Percentiles rank a stretch among this genome's conserved stretches.
Conservation (phyloP, 768 basidiomycete species). For the Arthromyces matolae region DNA sequence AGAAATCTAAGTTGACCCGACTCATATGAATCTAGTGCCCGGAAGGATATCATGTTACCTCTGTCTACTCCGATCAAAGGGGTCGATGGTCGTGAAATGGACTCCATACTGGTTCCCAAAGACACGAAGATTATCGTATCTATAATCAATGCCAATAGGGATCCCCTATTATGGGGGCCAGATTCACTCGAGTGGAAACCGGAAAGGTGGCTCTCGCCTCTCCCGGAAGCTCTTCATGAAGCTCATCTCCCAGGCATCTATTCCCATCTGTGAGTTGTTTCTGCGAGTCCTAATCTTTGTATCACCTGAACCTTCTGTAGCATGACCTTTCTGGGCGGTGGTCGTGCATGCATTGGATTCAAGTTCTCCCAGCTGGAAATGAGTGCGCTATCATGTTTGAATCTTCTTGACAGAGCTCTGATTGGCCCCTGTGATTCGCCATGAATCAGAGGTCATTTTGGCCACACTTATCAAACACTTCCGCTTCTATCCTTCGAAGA, state of each 20-base stretch:
- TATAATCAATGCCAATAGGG: slow-evolving; percentile 27
- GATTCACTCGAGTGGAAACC: slow-evolving; percentile 40
- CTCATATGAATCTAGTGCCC: slow-evolving; percentile 19
- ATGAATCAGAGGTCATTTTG: slow-evolving; percentile 15
- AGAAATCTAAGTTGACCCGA: slow-evolving; percentile 10
- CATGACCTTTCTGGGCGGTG: slow-evolving; percentile 34
- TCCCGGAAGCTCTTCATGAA: slow-evolving; percentile 26
- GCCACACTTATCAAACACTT: slow-evolving; percentile 15
- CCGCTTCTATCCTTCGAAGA: slow-evolving; percentile 13
- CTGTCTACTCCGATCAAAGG: slow-evolving; percentile 28
- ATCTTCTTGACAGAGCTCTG: neutral
- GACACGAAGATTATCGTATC: slow-evolving; percentile 29
- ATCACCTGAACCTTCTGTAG: slow-evolving; percentile 12
- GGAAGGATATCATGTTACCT: slow-evolving; percentile 29
- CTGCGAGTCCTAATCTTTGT: neutral
- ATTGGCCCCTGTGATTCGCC: neutral
- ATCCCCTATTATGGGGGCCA: slow-evolving; percentile 33
- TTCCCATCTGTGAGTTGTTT: slow-evolving; percentile 28
- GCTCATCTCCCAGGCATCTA: slow-evolving; percentile 37
- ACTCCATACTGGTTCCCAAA: slow-evolving; percentile 27
- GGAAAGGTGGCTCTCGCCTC: slow-evolving; percentile 35
- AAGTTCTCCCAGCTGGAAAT: slow-evolving; percentile 40
- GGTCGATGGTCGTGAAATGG: slow-evolving; percentile 25
- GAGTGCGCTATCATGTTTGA: slow-evolving; percentile 23
- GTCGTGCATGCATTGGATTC: slow-evolving; percentile 36